Evolutionary conservation across 495 filamentous ascomycete species (phyloP).

Genomic region (Tuber magnatum): DNA sequence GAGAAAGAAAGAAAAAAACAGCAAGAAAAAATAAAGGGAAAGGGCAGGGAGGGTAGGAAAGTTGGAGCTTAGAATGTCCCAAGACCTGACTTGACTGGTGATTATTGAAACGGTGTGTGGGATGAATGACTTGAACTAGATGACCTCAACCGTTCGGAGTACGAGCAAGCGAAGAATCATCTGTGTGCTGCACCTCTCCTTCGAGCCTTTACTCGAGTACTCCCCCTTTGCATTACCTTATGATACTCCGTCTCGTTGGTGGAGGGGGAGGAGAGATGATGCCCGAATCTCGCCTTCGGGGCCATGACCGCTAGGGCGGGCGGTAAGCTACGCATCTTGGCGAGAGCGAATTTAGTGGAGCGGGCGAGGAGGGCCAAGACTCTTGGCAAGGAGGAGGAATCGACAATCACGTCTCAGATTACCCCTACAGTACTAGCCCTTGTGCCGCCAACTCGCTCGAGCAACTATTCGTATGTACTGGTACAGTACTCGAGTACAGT

Average conservation of each 20-base stretch:
- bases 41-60: background rate
- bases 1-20: conserved; percentile 7
- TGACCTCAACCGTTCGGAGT: background rate
- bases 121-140: background rate
- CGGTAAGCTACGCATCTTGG: background rate
- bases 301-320: background rate
- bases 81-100: background rate
- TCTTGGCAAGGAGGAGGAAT: background rate
- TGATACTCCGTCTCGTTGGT: background rate
- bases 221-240: background rate
- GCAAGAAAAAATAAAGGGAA: background rate
- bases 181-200: background rate
- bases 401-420: background rate
- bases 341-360: background rate
- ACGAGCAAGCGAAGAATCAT: background rate
- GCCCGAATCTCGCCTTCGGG: background rate
- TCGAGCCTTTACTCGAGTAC: background rate
- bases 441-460: background rate
- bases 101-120: background rate
- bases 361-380: background rate
- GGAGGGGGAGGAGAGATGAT: background rate
- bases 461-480: background rate
- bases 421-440: too few relatives aligned
- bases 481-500: too few relatives aligned
- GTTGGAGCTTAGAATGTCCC: background rate